phyloP scores from a whole-genome alignment of 1,284 basidiomycete species.

The Puccinia coronata region DNA sequence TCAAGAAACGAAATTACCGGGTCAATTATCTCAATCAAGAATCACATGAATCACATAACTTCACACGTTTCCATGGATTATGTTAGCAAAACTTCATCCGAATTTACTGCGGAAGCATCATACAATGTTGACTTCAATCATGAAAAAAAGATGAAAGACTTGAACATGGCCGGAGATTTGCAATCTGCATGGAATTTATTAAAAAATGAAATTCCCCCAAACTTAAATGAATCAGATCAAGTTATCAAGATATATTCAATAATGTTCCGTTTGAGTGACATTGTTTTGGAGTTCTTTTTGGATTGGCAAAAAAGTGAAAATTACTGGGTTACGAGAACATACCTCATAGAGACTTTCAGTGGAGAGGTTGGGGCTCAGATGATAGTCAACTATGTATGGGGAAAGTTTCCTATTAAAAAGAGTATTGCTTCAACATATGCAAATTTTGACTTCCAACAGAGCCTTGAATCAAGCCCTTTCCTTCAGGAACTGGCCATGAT shows the following conservation, averaged over 20 bases:
- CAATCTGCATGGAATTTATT: not conserved
- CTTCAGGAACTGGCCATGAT: not conserved
- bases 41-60: not conserved
- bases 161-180: not conserved
- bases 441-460: not conserved
- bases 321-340: not conserved
- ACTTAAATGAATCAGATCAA: too few relatives aligned
- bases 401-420: not conserved
- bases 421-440: not conserved
- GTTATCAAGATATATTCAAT: not conserved
- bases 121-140: not conserved
- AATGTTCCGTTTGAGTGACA: not conserved
- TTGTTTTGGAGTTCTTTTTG: not conserved
- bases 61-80: not conserved
- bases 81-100: not conserved
- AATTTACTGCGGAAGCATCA: not conserved
- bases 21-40: not conserved
- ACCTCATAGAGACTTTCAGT: not conserved
- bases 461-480: not conserved
- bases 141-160: not conserved
- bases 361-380: not conserved
- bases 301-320: not conserved
- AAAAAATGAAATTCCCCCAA: not conserved
- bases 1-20: not conserved
- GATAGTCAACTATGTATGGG: not conserved